Evolutionary conservation across 768 basidiomycete genomes (phyloP).

Genomic region (Dacryopinax spathularia): DNA sequence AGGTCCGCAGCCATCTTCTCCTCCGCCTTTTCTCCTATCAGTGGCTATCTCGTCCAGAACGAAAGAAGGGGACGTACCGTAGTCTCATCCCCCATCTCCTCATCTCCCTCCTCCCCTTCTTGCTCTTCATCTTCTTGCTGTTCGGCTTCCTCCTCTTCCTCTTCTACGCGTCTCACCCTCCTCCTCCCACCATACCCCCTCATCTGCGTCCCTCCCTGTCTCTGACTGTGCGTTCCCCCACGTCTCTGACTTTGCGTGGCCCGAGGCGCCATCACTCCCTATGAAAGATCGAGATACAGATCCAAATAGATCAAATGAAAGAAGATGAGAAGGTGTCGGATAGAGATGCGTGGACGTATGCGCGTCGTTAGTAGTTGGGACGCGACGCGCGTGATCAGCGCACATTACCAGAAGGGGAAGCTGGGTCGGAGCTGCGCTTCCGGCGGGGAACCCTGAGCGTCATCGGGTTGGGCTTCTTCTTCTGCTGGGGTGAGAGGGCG

Average conservation of each 20-base stretch:
- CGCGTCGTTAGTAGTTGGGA: no score
- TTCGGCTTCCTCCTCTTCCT: constrained; percentile 9
- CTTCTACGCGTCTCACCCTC: neutral
- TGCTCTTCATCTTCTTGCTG: constrained; percentile 6
- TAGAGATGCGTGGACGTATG: neutral
- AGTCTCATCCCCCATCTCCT: neutral
- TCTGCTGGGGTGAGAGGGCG: no score
- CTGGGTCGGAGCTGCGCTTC: no score
- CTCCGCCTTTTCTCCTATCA: constrained; percentile 35
- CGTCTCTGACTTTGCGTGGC: neutral
- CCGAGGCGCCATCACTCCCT: neutral
- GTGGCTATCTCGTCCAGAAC: neutral
- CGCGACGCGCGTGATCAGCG: no score
- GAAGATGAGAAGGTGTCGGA: neutral
- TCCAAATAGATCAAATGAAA: no score
- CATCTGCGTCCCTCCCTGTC: neutral
- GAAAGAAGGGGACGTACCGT: neutral
- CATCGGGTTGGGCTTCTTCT: no score
- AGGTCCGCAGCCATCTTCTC: constrained; percentile 54
- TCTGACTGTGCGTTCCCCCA: neutral
- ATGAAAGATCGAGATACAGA: no score
- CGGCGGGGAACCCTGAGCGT: no score
- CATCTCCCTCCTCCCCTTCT: neutral
- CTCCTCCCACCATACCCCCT: neutral
- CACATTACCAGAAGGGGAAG: no score